Percentiles rank a stretch among this genome's conserved stretches.
phyloP scores from a whole-genome alignment of 2,329 filamentous ascomycete species.

The Metarhizium robertsii region DNA sequence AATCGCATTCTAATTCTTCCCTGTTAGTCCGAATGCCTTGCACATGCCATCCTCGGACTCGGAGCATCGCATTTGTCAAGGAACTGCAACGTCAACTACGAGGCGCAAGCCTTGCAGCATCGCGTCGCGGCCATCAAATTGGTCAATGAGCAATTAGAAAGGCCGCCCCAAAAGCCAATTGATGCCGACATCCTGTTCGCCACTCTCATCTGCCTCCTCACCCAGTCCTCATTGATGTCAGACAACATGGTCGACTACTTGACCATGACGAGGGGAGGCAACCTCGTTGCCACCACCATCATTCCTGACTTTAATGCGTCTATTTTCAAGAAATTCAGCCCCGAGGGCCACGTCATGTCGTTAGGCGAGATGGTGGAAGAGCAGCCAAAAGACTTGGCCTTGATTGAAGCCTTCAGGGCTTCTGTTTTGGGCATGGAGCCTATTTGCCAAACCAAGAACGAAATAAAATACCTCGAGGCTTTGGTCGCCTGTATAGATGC shows the following conservation, averaged over 20 bases:
- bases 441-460: constrained; percentile 9
- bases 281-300: constrained; percentile 14
- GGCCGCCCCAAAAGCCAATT: no score
- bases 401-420: constrained; percentile 12
- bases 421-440: constrained; percentile 13
- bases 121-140: no score
- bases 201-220: constrained; percentile 23
- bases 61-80: no score
- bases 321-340: constrained; percentile 14
- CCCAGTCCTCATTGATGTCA: constrained; percentile 26
- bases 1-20: no score
- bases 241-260: constrained; percentile 30
- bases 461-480: constrained; percentile 12
- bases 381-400: constrained; percentile 12
- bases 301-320: constrained; percentile 14
- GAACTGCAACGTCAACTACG: no score
- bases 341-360: constrained; percentile 16
- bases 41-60: constrained; percentile 17
- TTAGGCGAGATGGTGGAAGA: constrained; percentile 13
- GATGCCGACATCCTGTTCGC: no score
- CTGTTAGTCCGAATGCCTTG: neutral
- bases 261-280: constrained; percentile 23
- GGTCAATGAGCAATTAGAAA: no score
- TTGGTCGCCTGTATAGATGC: constrained; percentile 10
- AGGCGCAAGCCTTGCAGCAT: no score